Evolutionary conservation across 129 eudicot species (phyloP).

Genomic region (Centrapalus pauciflorus): DNA sequence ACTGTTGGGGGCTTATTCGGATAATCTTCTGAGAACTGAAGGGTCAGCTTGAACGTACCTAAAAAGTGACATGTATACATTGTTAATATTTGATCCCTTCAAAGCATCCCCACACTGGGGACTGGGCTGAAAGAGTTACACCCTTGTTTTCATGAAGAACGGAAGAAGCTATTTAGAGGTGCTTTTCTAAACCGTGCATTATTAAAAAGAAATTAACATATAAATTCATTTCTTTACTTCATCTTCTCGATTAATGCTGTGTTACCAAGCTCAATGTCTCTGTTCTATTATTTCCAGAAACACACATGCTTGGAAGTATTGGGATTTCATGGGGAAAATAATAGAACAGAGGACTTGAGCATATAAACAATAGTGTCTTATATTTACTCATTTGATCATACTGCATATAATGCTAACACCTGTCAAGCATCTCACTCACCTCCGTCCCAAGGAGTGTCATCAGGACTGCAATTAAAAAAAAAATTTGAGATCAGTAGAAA

Average conservation of each 20-base stretch:
- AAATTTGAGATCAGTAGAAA: conserved; percentile 3
- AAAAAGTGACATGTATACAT: neutral
- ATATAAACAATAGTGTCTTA: too few relatives aligned
- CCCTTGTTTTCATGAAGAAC: neutral
- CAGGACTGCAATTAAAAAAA: conserved; percentile 57
- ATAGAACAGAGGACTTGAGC: too few relatives aligned
- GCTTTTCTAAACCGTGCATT: neutral
- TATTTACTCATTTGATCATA: too few relatives aligned
- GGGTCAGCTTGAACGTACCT: conserved; percentile 80
- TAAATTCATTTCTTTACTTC: neutral
- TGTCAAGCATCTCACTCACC: conserved; percentile 34
- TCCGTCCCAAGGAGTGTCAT: conserved; percentile 90
- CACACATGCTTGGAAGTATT: too few relatives aligned
- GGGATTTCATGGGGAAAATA: too few relatives aligned
- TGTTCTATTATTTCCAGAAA: neutral
- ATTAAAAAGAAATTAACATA: neutral
- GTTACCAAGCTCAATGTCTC: neutral
- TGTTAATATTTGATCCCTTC: conserved; percentile 1
- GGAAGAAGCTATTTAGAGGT: neutral
- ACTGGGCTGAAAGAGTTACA: neutral
- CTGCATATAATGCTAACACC: neutral
- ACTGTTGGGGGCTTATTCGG: conserved; percentile 80
- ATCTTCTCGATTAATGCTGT: neutral
- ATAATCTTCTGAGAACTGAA: conserved; percentile 67
- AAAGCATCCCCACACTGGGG: neutral